Base-by-base conservation (phyloP, 371 early-diverging fungal species). In the Sporodiniella umbellata region DNA sequence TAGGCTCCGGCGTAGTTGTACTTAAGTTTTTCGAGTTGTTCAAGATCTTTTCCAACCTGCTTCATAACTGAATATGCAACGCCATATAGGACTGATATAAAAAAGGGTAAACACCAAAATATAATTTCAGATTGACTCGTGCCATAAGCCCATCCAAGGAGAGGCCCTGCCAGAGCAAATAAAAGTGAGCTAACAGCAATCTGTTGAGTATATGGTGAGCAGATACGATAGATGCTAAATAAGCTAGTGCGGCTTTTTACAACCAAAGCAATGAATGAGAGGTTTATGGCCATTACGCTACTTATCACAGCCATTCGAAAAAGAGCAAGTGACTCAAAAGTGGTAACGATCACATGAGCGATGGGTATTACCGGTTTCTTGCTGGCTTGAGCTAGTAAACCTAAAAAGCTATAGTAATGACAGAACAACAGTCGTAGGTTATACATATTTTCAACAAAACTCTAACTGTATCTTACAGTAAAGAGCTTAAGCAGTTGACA, bases 1-100 rank as follows among this genome's bases (percentile, higher is more conserved):
- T 48, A 68, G 21, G 64, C 69, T 10, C 62, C 69, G 45, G 64
- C 64, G 25, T 53, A 68, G 10, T 56, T 68, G 25, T 68, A 68
- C 8, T 56, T 57, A 25, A 59, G 42, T 21, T 56, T 58, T n/a
- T 68, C 69, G n/a, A 68, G 45, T 10, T 58, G 65, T 14, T 52
- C 57, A 23, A 68, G 37, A 14, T 61, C 53, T 10, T 33, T 46
- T 33, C 61, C 54, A n/a, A 68, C 64, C 22, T 62, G 56, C 4
- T 43, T 30, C 64, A 68, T 68, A 59, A 62, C 64, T 14, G 43
- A 48, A 23, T 53, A 43, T 3, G 56, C 62, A n/a, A 52, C 38
- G 11, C 48, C 1, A 11, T 54, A 28, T 30, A 68, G 40, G 6
- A 22, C 38, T 7, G 54, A 31, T 2, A 59, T 54, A 8, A 54